Evolutionary conservation across 306 rosid species (phyloP).

Genomic region (Rubus parviflorus): DNA sequence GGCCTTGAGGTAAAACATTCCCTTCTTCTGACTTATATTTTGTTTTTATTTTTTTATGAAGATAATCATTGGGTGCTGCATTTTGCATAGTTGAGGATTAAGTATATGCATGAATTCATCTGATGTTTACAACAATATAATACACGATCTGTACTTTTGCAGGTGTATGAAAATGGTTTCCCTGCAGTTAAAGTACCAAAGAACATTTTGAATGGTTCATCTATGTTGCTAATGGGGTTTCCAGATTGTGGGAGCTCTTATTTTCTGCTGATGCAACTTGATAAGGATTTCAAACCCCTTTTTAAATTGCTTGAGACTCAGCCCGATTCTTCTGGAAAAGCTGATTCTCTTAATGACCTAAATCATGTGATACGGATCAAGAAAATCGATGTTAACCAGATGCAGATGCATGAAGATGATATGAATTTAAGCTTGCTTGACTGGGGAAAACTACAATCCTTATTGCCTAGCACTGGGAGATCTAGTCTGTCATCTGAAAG

Average conservation of each 20-base stretch:
- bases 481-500: slow-evolving; percentile 56
- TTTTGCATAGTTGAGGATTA: background rate
- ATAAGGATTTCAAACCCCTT: slow-evolving; percentile 84
- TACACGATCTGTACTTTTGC: slow-evolving; percentile 30
- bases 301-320: slow-evolving; percentile 87
- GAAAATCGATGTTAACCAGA: slow-evolving; percentile 74
- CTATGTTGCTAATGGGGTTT: slow-evolving; percentile 83
- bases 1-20: slow-evolving; percentile 82
- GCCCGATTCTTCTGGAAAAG: slow-evolving; percentile 60
- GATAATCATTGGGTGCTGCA: background rate
- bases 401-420: slow-evolving; percentile 91
- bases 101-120: slow-evolving; percentile 12
- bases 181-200: slow-evolving; percentile 78
- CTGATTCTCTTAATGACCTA: slow-evolving; percentile 52
- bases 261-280: slow-evolving; percentile 84
- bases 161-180: slow-evolving; percentile 83
- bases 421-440: slow-evolving; percentile 77
- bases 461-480: slow-evolving; percentile 47
- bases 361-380: slow-evolving; percentile 63
- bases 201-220: slow-evolving; percentile 62
- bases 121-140: slow-evolving; percentile 10
- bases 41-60: slow-evolving; percentile 4
- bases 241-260: slow-evolving; percentile 90
- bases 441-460: slow-evolving; percentile 59
- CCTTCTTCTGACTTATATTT: slow-evolving; percentile 9